Evolutionary conservation across 176 grass and related monocot genomes (phyloP).

Genomic region (Oryza meridionalis): DNA sequence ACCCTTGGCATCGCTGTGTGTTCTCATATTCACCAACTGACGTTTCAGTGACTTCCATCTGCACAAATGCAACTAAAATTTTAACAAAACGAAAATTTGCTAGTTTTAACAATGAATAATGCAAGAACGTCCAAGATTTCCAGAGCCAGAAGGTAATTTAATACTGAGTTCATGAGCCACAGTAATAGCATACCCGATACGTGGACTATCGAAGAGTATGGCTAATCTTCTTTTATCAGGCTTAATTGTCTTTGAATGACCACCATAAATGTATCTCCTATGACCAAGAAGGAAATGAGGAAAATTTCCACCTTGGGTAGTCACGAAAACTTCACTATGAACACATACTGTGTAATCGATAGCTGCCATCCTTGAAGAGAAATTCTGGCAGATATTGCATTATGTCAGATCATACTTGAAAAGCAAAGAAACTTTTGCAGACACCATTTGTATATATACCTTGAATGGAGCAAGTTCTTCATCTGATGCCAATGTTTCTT

Average conservation of each 20-base stretch:
- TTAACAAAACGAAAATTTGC: constrained; percentile 25
- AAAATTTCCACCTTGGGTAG: constrained; percentile 98
- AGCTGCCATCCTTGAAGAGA: constrained; percentile 98
- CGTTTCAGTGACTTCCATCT: constrained; percentile 91
- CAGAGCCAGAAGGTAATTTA: not conserved
- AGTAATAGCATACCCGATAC: constrained; percentile 68
- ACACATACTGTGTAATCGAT: constrained; percentile 94
- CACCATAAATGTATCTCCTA: constrained; percentile 87
- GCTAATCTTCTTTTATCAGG: constrained; percentile 98
- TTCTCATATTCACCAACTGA: constrained; percentile 80
- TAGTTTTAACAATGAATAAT: constrained; percentile 18
- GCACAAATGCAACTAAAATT: constrained; percentile 38
- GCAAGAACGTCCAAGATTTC: not conserved
- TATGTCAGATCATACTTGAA: constrained; percentile 26
- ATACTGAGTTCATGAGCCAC: not conserved
- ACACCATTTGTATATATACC: constrained; percentile 45
- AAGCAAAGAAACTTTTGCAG: not conserved
- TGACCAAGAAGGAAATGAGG: constrained; percentile 93
- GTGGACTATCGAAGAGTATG: constrained; percentile 82
- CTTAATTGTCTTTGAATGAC: constrained; percentile 96
- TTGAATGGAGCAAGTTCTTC: constrained; percentile 91
- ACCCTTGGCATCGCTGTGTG: constrained; percentile 85
- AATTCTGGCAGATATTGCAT: constrained; percentile 60
- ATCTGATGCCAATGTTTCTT: constrained; percentile 86
- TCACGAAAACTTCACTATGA: constrained; percentile 93